Evolutionary conservation across 441 rosid genomes (phyloP), one percentile per base, ranked within the genome.

Genomic region (Lagerstroemia fauriei): DNA sequence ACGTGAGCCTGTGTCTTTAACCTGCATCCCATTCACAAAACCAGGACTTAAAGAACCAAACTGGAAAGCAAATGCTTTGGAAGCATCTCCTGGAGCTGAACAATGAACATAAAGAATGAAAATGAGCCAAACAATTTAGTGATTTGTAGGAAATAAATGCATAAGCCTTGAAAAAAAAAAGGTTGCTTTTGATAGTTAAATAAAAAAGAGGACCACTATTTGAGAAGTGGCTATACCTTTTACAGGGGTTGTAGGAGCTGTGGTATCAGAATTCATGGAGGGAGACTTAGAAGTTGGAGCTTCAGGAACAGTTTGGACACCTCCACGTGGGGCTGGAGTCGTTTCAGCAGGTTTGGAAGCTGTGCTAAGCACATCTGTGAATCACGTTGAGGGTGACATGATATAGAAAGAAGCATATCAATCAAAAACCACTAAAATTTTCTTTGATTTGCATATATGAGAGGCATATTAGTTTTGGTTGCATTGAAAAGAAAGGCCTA

Each of bases 31-130:
- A 84, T 94, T 90, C 93, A 95, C 90, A 81, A 89, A 84, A 78
- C 91, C 95, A 34, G 98, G 94, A 86, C 88, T 92, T 85, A 97
- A 83, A 72, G 99, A 90, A 83, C 99, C 99, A 89, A 95, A 97
- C 63, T 95, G 98, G 74, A 95, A 90, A 72, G 94, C 63, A 81
- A 93, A 92, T 80, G 84, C 89, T 85, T 92, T 91, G 24, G 97
- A 91, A 27, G 91, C 83, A 83, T 94, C 97, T 85, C 85, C 94
- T 51, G 94, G 38, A 25, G 72, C 90, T 91, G 81, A 18, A 53
- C 81, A 87, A 89, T n/a, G 46, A 34, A 22, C 78, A 79, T 50
- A 77, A 81, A 53, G 9, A 73, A 51, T 3, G 44, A 76, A 77
- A 53, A 44, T 51, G n/a, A 78, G 61, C 83, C 70, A 18, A 66